Conservation (phyloP, 768 basidiomycete genomes). For the Leccinum variicolor region DNA sequence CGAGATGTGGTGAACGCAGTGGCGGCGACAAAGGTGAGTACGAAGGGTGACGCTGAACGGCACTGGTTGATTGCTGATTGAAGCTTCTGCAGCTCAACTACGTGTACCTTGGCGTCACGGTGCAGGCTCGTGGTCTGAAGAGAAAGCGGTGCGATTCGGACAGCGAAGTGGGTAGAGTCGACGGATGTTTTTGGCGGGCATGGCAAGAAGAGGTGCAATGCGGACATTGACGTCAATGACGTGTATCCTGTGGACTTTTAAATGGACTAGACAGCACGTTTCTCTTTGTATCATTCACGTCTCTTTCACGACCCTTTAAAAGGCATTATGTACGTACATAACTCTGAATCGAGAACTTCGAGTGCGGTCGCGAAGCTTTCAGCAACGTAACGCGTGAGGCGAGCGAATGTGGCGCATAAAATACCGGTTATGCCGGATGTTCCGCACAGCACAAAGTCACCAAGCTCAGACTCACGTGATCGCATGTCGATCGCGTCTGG, state of each 20-base stretch:
- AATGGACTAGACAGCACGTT: not conserved
- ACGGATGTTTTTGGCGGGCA: not conserved
- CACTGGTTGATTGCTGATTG: not conserved
- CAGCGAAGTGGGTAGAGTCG: constrained; percentile 2
- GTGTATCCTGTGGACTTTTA: not conserved
- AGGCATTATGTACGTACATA: not conserved
- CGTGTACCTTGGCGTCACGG: constrained; percentile 2
- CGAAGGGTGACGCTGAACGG: not conserved
- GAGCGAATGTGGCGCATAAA: not conserved
- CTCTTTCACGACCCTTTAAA: not conserved
- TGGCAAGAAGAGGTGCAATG: not conserved
- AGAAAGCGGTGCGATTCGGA: constrained; percentile 13
- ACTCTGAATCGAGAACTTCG: not conserved
- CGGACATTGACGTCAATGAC: not conserved
- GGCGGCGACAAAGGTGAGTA: constrained; percentile 12
- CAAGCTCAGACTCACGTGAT: constrained; percentile 2
- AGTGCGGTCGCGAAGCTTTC: not conserved
- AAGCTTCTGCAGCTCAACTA: not conserved
- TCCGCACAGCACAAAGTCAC: not conserved
- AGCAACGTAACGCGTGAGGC: not conserved
- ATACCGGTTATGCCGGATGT: no score
- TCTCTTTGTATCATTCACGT: not conserved
- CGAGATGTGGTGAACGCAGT: not conserved
- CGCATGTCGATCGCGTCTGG: constrained; percentile 4
- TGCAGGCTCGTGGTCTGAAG: constrained; percentile 11